Percentiles rank a stretch among this genome's conserved stretches.
phyloP scores from a whole-genome alignment of 805 yeast genomes.

The Ogataea thermomethanolica region DNA sequence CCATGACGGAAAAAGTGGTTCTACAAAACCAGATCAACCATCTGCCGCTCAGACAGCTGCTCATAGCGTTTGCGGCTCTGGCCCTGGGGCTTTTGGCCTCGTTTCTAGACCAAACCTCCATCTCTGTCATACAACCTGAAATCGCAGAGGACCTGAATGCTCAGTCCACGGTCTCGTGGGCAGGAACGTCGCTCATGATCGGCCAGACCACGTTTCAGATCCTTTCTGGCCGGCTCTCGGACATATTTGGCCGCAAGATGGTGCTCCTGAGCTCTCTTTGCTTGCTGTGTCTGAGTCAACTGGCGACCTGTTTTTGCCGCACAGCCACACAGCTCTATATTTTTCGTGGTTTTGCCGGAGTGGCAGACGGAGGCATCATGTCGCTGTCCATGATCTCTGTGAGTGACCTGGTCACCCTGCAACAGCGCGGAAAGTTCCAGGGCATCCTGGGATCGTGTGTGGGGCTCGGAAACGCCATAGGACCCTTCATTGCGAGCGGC shows the following conservation, averaged over 20 bases:
- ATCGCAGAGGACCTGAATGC: slow-evolving; percentile 48
- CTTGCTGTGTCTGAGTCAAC: slow-evolving; percentile 41
- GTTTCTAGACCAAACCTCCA: slow-evolving; percentile 49
- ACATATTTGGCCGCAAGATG: slow-evolving; percentile 50
- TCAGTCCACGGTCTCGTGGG: slow-evolving; percentile 49
- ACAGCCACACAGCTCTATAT: slow-evolving; percentile 47
- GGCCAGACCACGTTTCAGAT: slow-evolving; percentile 52
- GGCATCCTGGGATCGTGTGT: slow-evolving; percentile 51
- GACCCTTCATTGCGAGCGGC: slow-evolving; percentile 55
- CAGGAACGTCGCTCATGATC: slow-evolving; percentile 50
- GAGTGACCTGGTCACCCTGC: slow-evolving; percentile 51
- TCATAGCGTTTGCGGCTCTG: slow-evolving; percentile 37
- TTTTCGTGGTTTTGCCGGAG: slow-evolving; percentile 53
- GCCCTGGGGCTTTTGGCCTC: slow-evolving; percentile 40
- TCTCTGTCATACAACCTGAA: slow-evolving; percentile 45
- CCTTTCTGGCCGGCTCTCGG: slow-evolving; percentile 51
- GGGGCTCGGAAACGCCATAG: slow-evolving; percentile 51
- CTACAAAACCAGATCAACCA: slow-evolving; percentile 40
- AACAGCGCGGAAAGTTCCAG: slow-evolving; percentile 54
- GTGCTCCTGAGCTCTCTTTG: slow-evolving; percentile 39
- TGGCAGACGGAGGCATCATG: slow-evolving; percentile 53
- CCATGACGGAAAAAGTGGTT: not conserved
- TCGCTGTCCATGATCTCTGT: slow-evolving; percentile 50
- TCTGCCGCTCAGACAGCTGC: slow-evolving; percentile 36
- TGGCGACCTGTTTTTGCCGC: slow-evolving; percentile 50